Evolutionary conservation across 2,329 filamentous ascomycete genomes (phyloP).

Genomic region (Chlorencoelia australis): DNA sequence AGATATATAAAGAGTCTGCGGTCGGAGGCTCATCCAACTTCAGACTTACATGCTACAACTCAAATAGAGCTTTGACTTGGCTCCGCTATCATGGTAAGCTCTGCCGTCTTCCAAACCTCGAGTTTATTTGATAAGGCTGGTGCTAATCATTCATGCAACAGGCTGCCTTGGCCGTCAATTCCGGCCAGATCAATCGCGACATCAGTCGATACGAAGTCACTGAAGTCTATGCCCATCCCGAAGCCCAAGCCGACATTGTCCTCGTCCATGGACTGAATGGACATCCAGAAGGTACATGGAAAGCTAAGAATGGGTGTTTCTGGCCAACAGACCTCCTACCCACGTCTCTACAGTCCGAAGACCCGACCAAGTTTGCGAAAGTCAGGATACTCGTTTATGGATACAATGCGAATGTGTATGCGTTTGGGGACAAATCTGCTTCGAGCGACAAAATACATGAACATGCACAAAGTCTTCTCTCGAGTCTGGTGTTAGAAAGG

Average conservation of each 20-base stretch:
- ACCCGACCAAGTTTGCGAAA: slow-evolving; percentile 31
- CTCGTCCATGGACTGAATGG: slow-evolving; percentile 65
- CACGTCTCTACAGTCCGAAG: slow-evolving; percentile 36
- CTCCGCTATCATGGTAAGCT: too few species aligned
- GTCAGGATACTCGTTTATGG: slow-evolving; percentile 63
- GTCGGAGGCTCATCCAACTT: too few species aligned
- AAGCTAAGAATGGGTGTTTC: slow-evolving; percentile 43
- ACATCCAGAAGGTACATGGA: slow-evolving; percentile 53
- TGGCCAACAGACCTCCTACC: slow-evolving; percentile 64
- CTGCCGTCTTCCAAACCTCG: too few species aligned
- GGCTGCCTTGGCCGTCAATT: slow-evolving; percentile 39
- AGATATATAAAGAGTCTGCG: too few species aligned
- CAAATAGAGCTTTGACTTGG: too few species aligned
- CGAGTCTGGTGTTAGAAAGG: slow-evolving; percentile 52
- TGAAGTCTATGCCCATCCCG: slow-evolving; percentile 47
- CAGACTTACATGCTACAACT: too few species aligned
- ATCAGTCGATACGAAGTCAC: slow-evolving; percentile 48
- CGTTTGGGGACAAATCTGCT: slow-evolving; percentile 36
- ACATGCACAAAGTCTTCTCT: slow-evolving; percentile 60
- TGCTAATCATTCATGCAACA: slow-evolving; percentile 1
- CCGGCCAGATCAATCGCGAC: slow-evolving; percentile 34
- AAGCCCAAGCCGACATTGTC: slow-evolving; percentile 53
- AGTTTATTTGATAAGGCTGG: too few species aligned
- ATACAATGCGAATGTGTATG: slow-evolving; percentile 57
- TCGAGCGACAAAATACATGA: slow-evolving; percentile 55